phyloP scores from a whole-genome alignment of 1,284 basidiomycete genomes.

The Malassezia dermatis region DNA sequence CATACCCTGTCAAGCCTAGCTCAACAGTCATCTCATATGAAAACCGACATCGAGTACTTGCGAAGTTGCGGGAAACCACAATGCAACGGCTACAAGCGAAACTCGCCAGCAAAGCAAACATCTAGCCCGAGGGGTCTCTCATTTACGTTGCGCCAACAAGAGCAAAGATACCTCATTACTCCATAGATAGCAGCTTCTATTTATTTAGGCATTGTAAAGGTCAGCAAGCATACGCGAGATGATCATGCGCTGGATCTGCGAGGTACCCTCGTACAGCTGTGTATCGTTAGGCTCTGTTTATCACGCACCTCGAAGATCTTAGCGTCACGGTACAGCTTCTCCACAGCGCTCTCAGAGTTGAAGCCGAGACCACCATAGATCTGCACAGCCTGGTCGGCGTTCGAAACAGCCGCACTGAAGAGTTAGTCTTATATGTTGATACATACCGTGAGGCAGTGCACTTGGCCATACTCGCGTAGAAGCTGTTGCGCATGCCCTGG shows the following conservation, averaged over 20 bases:
- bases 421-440: not conserved
- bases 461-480: conserved; percentile 55
- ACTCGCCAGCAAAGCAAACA: not conserved
- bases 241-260: conserved; percentile 43
- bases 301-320: conserved; percentile 24
- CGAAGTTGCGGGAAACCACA: not conserved
- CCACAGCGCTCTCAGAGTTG: conserved; percentile 54
- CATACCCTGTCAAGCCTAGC: not conserved
- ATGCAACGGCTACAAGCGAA: not conserved
- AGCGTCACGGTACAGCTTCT: conserved; percentile 52
- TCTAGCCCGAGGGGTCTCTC: not conserved
- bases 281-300: not conserved
- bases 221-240: conserved; percentile 42
- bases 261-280: conserved; percentile 43
- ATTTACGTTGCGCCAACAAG: not conserved
- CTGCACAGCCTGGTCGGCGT: conserved; percentile 51
- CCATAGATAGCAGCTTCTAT: not conserved
- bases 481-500: conserved; percentile 52
- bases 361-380: conserved; percentile 52
- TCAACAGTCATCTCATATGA: not conserved
- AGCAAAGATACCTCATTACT: not conserved
- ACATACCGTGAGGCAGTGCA: conserved; percentile 48
- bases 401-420: conserved; percentile 27
- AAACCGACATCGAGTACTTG: not conserved
- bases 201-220: conserved; percentile 21